Evolutionary conservation across 495 filamentous ascomycete species (phyloP), one percentile per base, ranked within the genome.

Genomic region (Penicillium arizonense): DNA sequence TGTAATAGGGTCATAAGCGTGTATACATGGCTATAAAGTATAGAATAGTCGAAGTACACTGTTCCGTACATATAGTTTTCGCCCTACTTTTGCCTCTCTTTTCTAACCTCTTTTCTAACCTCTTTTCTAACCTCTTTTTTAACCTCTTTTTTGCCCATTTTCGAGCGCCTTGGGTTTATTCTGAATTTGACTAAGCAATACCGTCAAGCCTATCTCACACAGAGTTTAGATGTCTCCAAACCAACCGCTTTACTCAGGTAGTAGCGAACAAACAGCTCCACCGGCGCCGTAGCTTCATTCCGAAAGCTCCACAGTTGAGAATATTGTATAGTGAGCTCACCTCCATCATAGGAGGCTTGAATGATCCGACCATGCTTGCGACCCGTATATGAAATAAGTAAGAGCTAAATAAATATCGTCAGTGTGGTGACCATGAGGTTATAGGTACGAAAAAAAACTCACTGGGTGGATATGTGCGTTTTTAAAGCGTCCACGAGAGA

Each of bases 401-500:
- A 61, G 61, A 80, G 58, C 77, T 78, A 68, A 18, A 18, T 78
- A 68, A 18, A 18, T 18, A 18, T 18, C 18, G 18, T 18, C 18
- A 18, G 18, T 18, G 18, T 18, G 1, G 18, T 18, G 18, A 18
- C 1, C 18, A 1, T 18, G 18, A 18, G 18, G 18, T 18, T 18
- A 18, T 18, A 18, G 1, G 18, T 18, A 18, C 18, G 40, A 41
- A 23, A 50, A 4, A 32, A 9, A 20, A 16, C 39, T 53, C 21
- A 53, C 43, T 34, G 50, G 50, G 16, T 53, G 50, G n/a, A 53
- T 13, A n/a, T 11, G 35, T 11, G 13, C 24, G 7, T 20, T 35
- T 10, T 24, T 8, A 26, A 53, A 53, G 7, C 43, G 42, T 26
- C 35, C 33, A 13, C 41, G 35, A 12, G 33, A 40, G 21, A 26